Percentiles rank a stretch among this genome's conserved stretches.
Conservation (phyloP, 805 yeast species). For the Myxozyma melibiosi region DNA sequence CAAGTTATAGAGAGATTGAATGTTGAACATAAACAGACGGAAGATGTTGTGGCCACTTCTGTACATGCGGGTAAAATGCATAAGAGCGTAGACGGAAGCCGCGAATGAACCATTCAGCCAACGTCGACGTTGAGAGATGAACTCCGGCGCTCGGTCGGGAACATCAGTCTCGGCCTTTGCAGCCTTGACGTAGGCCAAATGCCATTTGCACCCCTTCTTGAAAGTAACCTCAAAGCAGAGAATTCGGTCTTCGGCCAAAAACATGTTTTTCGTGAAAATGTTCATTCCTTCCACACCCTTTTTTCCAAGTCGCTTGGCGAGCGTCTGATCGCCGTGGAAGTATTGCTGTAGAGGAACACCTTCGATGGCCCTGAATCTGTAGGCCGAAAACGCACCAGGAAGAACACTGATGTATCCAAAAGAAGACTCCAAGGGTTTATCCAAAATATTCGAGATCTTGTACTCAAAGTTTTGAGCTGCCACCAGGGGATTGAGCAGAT, state of each 20-base stretch:
- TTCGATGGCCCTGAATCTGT: constrained; percentile 59
- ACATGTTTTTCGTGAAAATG: constrained; percentile 69
- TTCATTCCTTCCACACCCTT: constrained; percentile 61
- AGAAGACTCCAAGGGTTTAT: constrained; percentile 65
- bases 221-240: constrained; percentile 66
- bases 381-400: constrained; percentile 72
- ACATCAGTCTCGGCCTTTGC: constrained; percentile 72
- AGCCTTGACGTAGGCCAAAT: constrained; percentile 61
- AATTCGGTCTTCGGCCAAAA: constrained; percentile 69
- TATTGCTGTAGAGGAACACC: constrained; percentile 69
- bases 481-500: constrained; percentile 78
- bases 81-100: constrained; percentile 60
- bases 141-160: constrained; percentile 63
- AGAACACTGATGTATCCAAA: constrained; percentile 67
- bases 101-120: constrained; percentile 74
- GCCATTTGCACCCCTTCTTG: constrained; percentile 60
- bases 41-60: constrained; percentile 54
- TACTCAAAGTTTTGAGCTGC: constrained; percentile 67
- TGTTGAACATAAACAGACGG: constrained; percentile 54
- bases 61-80: constrained; percentile 59
- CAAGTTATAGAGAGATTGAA: constrained; percentile 60
- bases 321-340: constrained; percentile 65
- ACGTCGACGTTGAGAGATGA: constrained; percentile 64
- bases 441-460: constrained; percentile 66
- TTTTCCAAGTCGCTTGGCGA: constrained; percentile 50